phyloP scores from a whole-genome alignment of 495 filamentous ascomycete species.

The Jackrogersella minutella region DNA sequence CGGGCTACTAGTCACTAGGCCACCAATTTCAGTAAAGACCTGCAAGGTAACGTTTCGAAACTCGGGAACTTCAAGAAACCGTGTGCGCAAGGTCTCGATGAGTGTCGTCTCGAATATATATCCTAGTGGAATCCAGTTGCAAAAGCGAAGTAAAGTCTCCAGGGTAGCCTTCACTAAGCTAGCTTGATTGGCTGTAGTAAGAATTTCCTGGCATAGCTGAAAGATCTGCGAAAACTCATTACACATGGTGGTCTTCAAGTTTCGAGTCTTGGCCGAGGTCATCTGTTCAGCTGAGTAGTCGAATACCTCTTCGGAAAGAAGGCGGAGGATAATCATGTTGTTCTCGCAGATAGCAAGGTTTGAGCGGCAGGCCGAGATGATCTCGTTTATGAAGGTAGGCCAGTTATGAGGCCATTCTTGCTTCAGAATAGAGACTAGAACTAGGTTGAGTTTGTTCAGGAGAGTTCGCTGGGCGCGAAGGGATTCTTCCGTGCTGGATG shows the following conservation, averaged over 20 bases:
- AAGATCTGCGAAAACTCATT: conserved; percentile 97
- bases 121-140: conserved; percentile 98
- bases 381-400: conserved; percentile 99
- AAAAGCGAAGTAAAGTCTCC: conserved; percentile 91
- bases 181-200: conserved; percentile 85
- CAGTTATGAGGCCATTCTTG: conserved; percentile 99
- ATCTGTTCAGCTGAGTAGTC: conserved; percentile 98
- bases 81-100: conserved; percentile 89
- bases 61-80: conserved; percentile 89
- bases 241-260: conserved; percentile 97
- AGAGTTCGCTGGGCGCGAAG: conserved; percentile 82
- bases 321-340: conserved; percentile 97
- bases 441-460: conserved; percentile 96
- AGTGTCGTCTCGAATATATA: conserved; percentile 98
- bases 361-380: conserved; percentile 92
- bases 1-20: conserved; percentile 74
- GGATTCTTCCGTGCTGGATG: conserved; percentile 85
- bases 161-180: conserved; percentile 92
- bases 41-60: conserved; percentile 97
- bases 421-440: conserved; percentile 96
- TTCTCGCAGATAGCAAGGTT: conserved; percentile 98
- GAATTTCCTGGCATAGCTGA: conserved; percentile 91
- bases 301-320: conserved; percentile 97
- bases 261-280: conserved; percentile 95
- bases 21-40: conserved; percentile 95